Evolutionary conservation across 306 rosid genomes (phyloP).

Genomic region (Vigna mungo): DNA sequence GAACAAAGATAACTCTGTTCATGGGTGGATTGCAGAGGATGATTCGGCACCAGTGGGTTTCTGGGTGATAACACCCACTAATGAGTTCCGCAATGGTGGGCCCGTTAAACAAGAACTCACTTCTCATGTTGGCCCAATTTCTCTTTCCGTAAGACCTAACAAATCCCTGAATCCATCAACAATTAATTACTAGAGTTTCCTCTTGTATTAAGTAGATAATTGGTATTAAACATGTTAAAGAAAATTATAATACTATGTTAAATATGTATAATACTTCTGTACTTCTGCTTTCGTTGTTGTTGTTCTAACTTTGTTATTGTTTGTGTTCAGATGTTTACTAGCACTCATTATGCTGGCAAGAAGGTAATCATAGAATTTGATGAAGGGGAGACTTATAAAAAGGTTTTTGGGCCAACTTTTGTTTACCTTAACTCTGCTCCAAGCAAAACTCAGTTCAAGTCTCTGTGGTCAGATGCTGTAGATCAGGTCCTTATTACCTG

Average conservation of each 20-base stretch:
- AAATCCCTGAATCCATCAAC: neutral
- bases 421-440: slow-evolving; percentile 67
- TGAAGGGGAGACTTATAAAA: slow-evolving; percentile 75
- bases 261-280: neutral
- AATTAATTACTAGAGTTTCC: neutral
- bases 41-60: slow-evolving; percentile 59
- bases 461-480: slow-evolving; percentile 77
- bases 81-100: slow-evolving; percentile 75
- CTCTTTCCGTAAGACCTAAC: slow-evolving; percentile 65
- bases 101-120: slow-evolving; percentile 91
- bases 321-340: slow-evolving; percentile 70
- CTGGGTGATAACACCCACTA: slow-evolving; percentile 86
- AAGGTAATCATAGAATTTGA: slow-evolving; percentile 42
- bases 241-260: neutral
- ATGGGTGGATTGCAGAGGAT: slow-evolving; percentile 71
- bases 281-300: neutral
- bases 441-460: neutral
- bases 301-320: neutral
- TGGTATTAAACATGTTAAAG: no score
- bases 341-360: slow-evolving; percentile 76
- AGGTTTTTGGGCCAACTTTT: slow-evolving; percentile 81
- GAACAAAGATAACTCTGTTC: slow-evolving; percentile 59
- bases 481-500: slow-evolving; percentile 51
- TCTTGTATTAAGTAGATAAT: no score
- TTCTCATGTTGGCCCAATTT: slow-evolving; percentile 80